Percentiles rank a stretch among this genome's conserved stretches.
Conservation (phyloP, 257 asterid genomes). For the Ehretia macrophylla region DNA sequence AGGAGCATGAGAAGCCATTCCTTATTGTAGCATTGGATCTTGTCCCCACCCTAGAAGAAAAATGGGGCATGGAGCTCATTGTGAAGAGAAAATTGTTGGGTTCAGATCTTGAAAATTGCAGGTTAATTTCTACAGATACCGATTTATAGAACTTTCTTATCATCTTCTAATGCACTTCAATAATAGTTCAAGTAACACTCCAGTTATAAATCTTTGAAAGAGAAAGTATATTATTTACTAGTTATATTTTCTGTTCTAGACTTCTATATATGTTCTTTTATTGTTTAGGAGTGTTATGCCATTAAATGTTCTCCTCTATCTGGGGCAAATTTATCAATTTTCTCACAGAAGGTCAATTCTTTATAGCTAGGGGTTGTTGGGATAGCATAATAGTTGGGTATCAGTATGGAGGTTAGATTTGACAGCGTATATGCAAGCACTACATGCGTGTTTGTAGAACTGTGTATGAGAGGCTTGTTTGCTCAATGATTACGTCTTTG, state of each 20-base stretch:
- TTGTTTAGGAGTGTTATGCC: not conserved
- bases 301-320: too few relatives aligned
- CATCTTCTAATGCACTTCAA: too few relatives aligned
- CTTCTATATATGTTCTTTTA: not conserved
- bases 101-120: slow-evolving; percentile 81
- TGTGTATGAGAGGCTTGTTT: not conserved
- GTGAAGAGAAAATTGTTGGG: slow-evolving; percentile 70
- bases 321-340: too few relatives aligned
- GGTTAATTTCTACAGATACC: slow-evolving; percentile 30
- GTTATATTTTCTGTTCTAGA: too few relatives aligned
- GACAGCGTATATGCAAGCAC: not conserved
- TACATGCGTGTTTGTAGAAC: not conserved
- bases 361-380: too few relatives aligned
- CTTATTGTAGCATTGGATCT: slow-evolving; percentile 82
- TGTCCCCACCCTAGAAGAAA: slow-evolving; percentile 77
- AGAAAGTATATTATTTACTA: too few relatives aligned
- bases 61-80: slow-evolving; percentile 73
- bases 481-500: not conserved
- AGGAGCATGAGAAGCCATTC: slow-evolving; percentile 42
- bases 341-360: too few relatives aligned
- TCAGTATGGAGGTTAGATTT: not conserved
- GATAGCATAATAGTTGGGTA: not conserved
- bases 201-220: too few relatives aligned
- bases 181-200: too few relatives aligned
- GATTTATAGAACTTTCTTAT: too few relatives aligned